Conservation (phyloP, 2,329 filamentous ascomycete genomes). For the Diatrype stigma region DNA sequence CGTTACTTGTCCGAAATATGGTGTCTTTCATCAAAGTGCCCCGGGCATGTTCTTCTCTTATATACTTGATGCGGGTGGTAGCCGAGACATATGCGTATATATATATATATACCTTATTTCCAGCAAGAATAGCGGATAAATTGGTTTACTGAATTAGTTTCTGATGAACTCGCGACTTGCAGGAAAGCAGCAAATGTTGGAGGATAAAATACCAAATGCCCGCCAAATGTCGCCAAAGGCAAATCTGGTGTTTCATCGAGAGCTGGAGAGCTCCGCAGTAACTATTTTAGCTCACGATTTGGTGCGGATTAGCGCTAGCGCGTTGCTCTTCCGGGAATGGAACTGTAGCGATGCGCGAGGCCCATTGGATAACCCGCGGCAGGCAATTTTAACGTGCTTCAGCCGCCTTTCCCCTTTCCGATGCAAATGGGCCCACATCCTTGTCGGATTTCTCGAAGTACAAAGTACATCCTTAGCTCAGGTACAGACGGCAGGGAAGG, state of each 20-base stretch:
- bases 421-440: conserved; percentile 9
- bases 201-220: no score
- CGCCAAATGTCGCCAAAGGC: no score
- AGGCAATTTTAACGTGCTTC: conserved; percentile 24
- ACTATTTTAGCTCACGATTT: background rate
- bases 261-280: background rate
- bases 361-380: conserved; percentile 20
- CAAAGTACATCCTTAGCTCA: background rate
- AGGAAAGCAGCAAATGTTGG: no score
- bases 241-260: background rate
- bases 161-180: no score
- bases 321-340: conserved; percentile 12
- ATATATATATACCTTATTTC: no score
- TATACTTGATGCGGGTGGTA: no score
- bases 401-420: conserved; percentile 15
- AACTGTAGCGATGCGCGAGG: background rate
- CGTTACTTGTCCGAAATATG: no score
- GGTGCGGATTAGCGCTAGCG: background rate
- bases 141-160: no score
- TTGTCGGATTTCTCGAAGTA: conserved; percentile 4
- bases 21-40: no score
- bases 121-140: no score
- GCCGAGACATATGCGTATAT: no score
- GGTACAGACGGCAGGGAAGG: background rate
- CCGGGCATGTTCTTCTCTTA: no score